Conservation (phyloP, 148 eudicot species). For the Amaranthus cruentus region DNA sequence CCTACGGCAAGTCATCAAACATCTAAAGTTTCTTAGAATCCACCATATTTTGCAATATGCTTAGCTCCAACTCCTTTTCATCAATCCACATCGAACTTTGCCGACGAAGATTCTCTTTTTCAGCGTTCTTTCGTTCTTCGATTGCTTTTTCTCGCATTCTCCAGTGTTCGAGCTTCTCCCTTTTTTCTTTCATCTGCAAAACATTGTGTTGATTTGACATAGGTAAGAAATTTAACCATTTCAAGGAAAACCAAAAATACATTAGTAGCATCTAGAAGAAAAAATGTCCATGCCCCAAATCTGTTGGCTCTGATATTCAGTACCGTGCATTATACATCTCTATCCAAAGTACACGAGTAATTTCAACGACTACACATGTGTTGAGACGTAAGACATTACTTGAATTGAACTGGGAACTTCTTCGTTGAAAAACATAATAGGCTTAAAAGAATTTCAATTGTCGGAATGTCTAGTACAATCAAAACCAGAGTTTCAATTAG, state of each 20-base stretch:
- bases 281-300: no score
- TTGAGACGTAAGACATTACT: no score
- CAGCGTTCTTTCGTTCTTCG: conserved; percentile 42
- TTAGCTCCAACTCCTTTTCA: conserved; percentile 43
- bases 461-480: no score
- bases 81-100: conserved; percentile 72
- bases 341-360: no score
- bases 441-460: no score
- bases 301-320: no score
- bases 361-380: no score
- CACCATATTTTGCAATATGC: conserved; percentile 21
- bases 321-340: no score
- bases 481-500: no score
- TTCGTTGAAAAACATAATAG: no score
- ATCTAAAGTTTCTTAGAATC: conserved; percentile 24
- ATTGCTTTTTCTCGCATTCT: conserved; percentile 37
- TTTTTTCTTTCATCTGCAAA: conserved; percentile 69
- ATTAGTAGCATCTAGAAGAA: no score
- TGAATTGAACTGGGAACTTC: no score
- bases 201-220: neutral
- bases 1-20: neutral
- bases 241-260: neutral
- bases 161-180: conserved; percentile 74
- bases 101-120: conserved; percentile 48
- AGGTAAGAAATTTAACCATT: neutral